Evolutionary conservation across 495 filamentous ascomycete species (phyloP), one percentile per base, ranked within the genome.

Genomic region (Penicillium diatomitis): DNA sequence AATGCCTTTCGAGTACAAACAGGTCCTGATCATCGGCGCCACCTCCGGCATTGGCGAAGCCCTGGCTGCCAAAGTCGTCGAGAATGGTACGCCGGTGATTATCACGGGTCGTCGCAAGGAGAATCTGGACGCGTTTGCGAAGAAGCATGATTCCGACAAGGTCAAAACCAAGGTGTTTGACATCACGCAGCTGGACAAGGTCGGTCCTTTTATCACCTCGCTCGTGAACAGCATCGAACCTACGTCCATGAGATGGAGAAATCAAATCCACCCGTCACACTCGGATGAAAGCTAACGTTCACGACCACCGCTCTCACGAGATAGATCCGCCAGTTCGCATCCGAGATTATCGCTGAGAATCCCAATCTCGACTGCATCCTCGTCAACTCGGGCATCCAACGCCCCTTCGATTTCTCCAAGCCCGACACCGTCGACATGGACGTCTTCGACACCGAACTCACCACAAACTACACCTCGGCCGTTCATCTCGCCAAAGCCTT

Each of bases 1-100:
- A 29, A 67, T 64, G 59, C 37, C 53, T 4, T 67, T 64, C 38
- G 11, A 33, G 0, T 88, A 86, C 63, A 82, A 83, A 50, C 83
- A 77, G 48, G 77, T 86, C 32, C 80, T 89, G 12, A 56, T 88
- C 47, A 71, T 87, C 44, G 85, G 86, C 29, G 84, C 83, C 35
- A 88, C 85, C 8, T 77, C 78, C 11, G 85, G 85, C 47, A 88
- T 90, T 50, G 85, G 87, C 41, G 59, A 70, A 28, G 82, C 80
- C 0, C 66, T 90, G 29, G 81, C 84, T 3, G 73, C 75, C 48
- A 80, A 76, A 48, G 62, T 89, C 51, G 69, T 88, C 10, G 60
- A 76, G 28, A 74, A 78, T 44, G 84, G 80, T 29, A 71, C 73
- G 58, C 67, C 70, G 40, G 74, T 88, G 10, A 77, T 87, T 28